These are phyloP conservation scores for Leccinum incarnatum DNA, from an alignment of 768 basidiomycete species.

Conservation along the genomic window DNA sequence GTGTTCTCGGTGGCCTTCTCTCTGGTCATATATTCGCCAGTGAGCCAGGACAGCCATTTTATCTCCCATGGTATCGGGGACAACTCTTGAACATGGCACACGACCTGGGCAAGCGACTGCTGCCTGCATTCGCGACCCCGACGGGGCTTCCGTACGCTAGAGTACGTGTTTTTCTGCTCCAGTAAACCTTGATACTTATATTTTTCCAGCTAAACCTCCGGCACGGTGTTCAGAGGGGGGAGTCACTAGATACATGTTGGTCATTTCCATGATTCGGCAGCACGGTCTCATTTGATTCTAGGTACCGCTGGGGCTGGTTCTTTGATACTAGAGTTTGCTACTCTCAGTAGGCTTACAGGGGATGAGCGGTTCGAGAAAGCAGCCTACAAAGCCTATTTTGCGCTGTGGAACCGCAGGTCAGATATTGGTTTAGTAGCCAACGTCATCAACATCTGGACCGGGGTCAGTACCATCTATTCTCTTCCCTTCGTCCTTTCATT, in stretches of 20 bases:
- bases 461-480: constrained; percentile 47
- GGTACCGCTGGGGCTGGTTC: constrained; percentile 93
- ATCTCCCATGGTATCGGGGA: constrained; percentile 74
- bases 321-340: constrained; percentile 91
- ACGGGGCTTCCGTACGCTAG: constrained; percentile 93
- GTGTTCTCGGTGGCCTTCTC: constrained; percentile 86
- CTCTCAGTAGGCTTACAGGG: constrained; percentile 85
- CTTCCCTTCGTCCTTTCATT: background rate
- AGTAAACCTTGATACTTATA: background rate
- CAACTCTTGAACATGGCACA: constrained; percentile 66
- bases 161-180: constrained; percentile 37
- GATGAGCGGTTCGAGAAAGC: constrained; percentile 88
- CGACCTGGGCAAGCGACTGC: constrained; percentile 81
- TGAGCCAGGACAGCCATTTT: constrained; percentile 60
- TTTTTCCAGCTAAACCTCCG: constrained; percentile 71
- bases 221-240: constrained; percentile 71
- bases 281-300: constrained; percentile 29
- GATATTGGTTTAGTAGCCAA: constrained; percentile 86
- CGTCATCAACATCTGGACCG: constrained; percentile 78
- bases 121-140: constrained; percentile 89
- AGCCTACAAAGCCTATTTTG: constrained; percentile 88
- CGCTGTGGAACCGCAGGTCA: constrained; percentile 89
- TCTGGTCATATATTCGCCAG: constrained; percentile 85
- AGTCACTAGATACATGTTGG: constrained; percentile 84
- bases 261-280: constrained; percentile 11